Evolutionary conservation across 805 yeast genomes (phyloP), one percentile per base, ranked within the genome.

Genomic region (Naumovozyma castellii): DNA sequence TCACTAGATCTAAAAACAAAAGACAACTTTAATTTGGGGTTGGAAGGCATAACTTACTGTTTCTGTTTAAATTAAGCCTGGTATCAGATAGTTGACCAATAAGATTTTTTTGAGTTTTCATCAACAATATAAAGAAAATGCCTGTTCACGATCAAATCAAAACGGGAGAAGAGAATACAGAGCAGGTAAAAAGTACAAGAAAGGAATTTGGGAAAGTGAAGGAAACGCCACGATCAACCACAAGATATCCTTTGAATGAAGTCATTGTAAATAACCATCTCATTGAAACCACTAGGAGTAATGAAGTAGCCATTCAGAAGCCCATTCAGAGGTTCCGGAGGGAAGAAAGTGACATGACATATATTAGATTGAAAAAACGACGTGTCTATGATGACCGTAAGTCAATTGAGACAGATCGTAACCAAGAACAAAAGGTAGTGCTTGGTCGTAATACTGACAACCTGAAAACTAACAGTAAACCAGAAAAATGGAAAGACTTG

Each of bases 401-500:
- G 5, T 9, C 5, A n/a, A 12, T 5, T 29, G 15, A 29, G 8
- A 8, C 8, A 6, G 15, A n/a, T 13, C 8, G 13, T 12, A 9
- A 29, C 13, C 5, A 9, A 9, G 13, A 5, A 8, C 14, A 29
- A 12, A 13, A 9, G 8, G 32, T 5, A 29, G 27, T 22, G 10
- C 27, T n/a, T n/a, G n/a, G n/a, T n/a, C n/a, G n/a, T n/a, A n/a
- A n/a, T n/a, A n/a, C n/a, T n/a, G n/a, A n/a, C n/a, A n/a, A n/a
- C n/a, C n/a, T n/a, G n/a, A n/a, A n/a, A n/a, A n/a, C n/a, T n/a
- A n/a, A n/a, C n/a, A n/a, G n/a, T 3, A 62, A 57, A 43, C 57
- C 54, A 36, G 57, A 56, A 58, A 43, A 61, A 34, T 68, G 87
- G 85, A 87, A 81, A 54, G 90, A 83, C 60, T 64, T 83, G 39